Conservation (phyloP, 805 yeast species). For the Wickerhamomyces queroliae region DNA sequence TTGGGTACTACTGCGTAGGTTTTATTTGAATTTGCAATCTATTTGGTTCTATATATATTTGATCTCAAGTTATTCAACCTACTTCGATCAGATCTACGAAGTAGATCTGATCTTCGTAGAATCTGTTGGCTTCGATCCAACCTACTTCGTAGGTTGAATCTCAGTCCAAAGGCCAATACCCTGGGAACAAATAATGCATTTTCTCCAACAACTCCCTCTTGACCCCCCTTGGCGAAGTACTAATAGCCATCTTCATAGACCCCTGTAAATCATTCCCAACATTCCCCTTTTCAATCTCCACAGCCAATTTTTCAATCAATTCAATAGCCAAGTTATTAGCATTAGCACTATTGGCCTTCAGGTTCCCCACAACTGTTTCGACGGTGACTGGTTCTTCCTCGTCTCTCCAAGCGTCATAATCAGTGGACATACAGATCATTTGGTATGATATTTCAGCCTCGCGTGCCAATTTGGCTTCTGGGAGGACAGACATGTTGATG, state of each 20-base stretch:
- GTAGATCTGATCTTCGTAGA: too few species aligned
- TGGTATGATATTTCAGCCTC: slow-evolving; percentile 97
- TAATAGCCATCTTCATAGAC: slow-evolving; percentile 73
- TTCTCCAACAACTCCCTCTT: slow-evolving; percentile 67
- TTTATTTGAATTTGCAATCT: background rate
- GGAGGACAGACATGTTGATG: slow-evolving; percentile 94
- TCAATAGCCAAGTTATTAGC: slow-evolving; percentile 74
- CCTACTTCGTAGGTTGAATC: background rate
- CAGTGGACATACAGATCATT: slow-evolving; percentile 99
- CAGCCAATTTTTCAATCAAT: slow-evolving; percentile 62
- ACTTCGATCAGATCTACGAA: too few species aligned
- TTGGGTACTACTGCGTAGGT: background rate
- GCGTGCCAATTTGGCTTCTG: slow-evolving; percentile 95
- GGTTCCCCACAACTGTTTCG: slow-evolving; percentile 91
- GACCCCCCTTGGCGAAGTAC: slow-evolving; percentile 71
- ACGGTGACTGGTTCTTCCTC: slow-evolving; percentile 95
- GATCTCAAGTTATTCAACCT: background rate
- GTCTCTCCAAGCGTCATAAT: slow-evolving; percentile 98
- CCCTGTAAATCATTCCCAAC: slow-evolving; percentile 72
- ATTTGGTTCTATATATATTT: background rate
- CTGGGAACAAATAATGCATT: slow-evolving; percentile 87
- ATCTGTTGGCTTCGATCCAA: background rate
- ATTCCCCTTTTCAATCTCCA: slow-evolving; percentile 48
- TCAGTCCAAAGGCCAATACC: slow-evolving; percentile 65
- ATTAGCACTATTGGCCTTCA: slow-evolving; percentile 80